Base-by-base conservation (phyloP, 371 early-diverging fungal genomes). In the Rhizopus delemar region DNA sequence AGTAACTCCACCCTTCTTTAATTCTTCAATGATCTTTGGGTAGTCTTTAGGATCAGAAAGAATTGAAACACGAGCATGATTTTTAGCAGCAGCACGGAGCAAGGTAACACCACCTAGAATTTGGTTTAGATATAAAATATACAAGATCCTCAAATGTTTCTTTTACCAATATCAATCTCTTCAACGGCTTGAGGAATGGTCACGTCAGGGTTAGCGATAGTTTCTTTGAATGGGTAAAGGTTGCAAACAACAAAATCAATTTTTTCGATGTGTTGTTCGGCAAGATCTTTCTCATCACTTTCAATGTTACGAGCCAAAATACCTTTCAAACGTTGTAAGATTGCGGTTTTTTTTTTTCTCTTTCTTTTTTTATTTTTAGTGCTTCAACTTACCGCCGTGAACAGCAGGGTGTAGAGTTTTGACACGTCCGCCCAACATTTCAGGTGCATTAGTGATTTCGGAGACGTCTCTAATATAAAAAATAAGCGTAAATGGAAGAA, bases 401-500 rank as follows among this genome's bases (percentile, higher is more conserved):
- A 98, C 96, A 59, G 95, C 97, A 41, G 98, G 98, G 71, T 98
- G 98, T 39, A 98, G 86, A 12, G 98, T 98, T 86, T 98, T 98
- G 70, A 98, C 98, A 63, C 98, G 93, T 22, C 98, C 98, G 52
- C 97, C 97, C 39, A 98, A 85, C 94, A 98, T 98, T 75, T 98
- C 98, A 38, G 98, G 97, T 48, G 97, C 95, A 71, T 94, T 86
- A 65, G 98, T 98, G 60, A 98, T 92, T 62, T 93, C 96, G 49
- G 95, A 92, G 35, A 98, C 97, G 79, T 98, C 98, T 63, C 92
- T 92, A 70, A 28, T 41, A 56, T 4, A 48, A 46, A 41, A 28
- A 46, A 35, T 35, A 51, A 46, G 31, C 8, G 22, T 22, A 22
- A 22, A 22, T 22, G 22, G 2, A 22, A 22, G 41, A 53, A 35